Evolutionary conservation across 2,329 filamentous ascomycete genomes (phyloP).

Genomic region (Zasmidium cellare): DNA sequence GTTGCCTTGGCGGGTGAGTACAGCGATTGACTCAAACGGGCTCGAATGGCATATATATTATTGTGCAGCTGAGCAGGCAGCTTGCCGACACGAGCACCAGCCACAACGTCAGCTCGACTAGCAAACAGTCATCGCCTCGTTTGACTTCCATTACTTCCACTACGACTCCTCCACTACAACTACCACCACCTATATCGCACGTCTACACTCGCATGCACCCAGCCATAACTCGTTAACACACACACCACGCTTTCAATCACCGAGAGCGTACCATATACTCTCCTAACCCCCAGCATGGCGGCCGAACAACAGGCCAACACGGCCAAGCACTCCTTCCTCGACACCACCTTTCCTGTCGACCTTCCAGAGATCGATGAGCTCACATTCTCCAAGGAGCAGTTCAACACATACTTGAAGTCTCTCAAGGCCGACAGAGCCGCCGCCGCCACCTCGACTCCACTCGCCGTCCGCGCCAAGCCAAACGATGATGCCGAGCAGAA

Average conservation of each 20-base stretch:
- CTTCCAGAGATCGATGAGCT: conserved; percentile 25
- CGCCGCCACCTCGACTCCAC: neutral
- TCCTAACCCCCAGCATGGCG: neutral
- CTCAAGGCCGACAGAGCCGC: neutral
- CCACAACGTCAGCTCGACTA: neutral
- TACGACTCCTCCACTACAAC: neutral
- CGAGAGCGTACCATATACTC: neutral
- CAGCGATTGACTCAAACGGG: neutral
- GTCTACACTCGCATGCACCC: neutral
- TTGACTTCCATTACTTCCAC: neutral
- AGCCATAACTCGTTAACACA: neutral
- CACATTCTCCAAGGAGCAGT: conserved; percentile 13
- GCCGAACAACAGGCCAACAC: neutral
- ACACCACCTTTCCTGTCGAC: conserved; percentile 24
- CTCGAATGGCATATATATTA: neutral
- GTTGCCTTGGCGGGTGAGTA: neutral
- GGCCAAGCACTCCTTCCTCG: conserved; percentile 9
- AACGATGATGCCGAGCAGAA: neutral
- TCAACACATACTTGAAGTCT: conserved; percentile 6
- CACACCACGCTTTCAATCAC: neutral
- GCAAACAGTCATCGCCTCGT: neutral
- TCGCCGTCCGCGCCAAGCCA: neutral
- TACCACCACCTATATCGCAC: neutral
- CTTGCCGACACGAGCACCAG: neutral
- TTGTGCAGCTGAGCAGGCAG: neutral